phyloP scores from a whole-genome alignment of 805 yeast species.

The Kodamaea hsintzibuensis region DNA sequence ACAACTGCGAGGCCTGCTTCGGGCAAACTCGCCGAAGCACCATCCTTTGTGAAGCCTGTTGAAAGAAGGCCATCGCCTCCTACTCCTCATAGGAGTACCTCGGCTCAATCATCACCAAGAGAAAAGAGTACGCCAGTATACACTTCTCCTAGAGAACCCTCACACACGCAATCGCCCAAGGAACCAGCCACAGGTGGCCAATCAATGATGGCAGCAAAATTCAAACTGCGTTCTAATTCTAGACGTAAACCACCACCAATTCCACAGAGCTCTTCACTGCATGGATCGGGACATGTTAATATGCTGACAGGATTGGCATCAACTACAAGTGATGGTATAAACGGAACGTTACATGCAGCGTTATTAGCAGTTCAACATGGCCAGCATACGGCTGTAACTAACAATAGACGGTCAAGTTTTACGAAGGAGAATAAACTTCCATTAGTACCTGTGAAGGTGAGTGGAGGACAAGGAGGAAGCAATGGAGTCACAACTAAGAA shows the following conservation, averaged over 20 bases:
- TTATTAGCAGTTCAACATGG: conserved; percentile 42
- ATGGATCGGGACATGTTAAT: conserved; percentile 14
- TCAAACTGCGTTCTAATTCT: conserved; percentile 17
- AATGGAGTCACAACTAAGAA: conserved; percentile 53
- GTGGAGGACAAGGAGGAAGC: not conserved
- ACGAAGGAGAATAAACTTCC: conserved; percentile 26
- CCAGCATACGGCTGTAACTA: conserved; percentile 20
- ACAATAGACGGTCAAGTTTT: conserved; percentile 38
- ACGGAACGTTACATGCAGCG: conserved; percentile 44
- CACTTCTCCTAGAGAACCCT: conserved; percentile 6
- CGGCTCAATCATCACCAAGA: not conserved
- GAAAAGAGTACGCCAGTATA: not conserved
- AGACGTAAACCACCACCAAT: conserved; percentile 36
- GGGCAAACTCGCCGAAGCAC: not conserved
- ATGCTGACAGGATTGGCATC: conserved; percentile 33
- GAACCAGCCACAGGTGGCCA: conserved; percentile 11
- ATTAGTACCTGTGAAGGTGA: conserved; percentile 5
- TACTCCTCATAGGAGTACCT: not conserved
- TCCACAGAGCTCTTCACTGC: conserved; percentile 8
- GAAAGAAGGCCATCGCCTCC: not conserved
- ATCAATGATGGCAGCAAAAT: conserved; percentile 16
- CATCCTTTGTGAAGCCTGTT: not conserved
- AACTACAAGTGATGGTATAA: conserved; percentile 15
- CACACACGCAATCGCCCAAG: conserved; percentile 11
- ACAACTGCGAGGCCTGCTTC: not conserved